Evolutionary conservation across 2,329 filamentous ascomycete species (phyloP), one percentile per base, ranked within the genome.

Genomic region (Exophiala oligosperma): DNA sequence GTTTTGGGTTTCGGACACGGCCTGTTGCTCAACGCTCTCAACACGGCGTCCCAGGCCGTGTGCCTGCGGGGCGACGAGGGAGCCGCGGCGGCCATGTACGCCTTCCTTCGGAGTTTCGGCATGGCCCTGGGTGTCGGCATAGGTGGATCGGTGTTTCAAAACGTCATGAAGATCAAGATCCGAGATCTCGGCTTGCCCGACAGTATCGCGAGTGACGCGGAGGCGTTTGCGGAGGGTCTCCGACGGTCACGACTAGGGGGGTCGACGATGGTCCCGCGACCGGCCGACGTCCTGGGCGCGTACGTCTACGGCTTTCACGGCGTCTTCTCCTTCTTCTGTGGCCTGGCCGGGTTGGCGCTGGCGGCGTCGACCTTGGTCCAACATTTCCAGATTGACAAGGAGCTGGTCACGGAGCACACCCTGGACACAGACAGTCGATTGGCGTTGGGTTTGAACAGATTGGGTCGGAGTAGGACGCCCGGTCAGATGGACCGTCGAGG

Each of bases 121-220:
- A 77, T 78, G 76, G 72, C 73, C 9, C 58, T 77, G 24, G 77
- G 77, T 8, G 70, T 80, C 4, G 74, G 75, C 17, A 62, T 75
- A 7, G 70, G 72, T 2, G 72, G 70, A 4, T 69, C 73, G 0
- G 62, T 79, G 6, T 74, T 80, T 49, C 68, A 78, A 54, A 78
- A 76, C 50, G 64, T 72, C 2, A 72, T 78, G 63, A 67, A 65
- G 11, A 53, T 52, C 44, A 69, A 68, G 49, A 65, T 76, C 28
- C 49, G 52, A 26, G 43, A 32, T 23, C 52, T 67, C 43, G 37
- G 44, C 46, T 43, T 65, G 17, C 41, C 38, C 32, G 7, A 9
- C 6, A 9, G 11, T 11, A 11, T 35, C 9, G 32, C 32, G 32
- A 35, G 4, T 32, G 23, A 61, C 8, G 62, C 62, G 17, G 62